Conservation (phyloP, 345 rosid species). For the Abelmoschus esculentus region DNA sequence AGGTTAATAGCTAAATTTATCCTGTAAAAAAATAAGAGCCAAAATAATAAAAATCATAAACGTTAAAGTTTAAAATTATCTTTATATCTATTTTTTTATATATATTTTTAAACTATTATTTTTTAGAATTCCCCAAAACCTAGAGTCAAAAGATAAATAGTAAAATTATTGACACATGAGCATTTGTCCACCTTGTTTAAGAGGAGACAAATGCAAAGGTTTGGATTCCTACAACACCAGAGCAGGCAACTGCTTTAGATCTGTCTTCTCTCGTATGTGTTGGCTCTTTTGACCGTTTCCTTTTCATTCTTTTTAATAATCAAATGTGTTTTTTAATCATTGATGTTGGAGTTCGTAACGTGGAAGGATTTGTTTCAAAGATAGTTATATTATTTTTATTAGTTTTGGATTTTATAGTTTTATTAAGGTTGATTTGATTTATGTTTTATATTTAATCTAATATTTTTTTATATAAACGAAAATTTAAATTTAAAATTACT, state of each 20-base stretch:
- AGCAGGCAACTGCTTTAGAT: neutral
- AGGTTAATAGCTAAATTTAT: too few species aligned
- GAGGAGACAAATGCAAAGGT: constrained; percentile 17
- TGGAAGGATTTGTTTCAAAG: neutral
- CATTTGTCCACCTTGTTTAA: neutral
- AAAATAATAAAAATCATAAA: too few species aligned
- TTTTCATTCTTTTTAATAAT: neutral
- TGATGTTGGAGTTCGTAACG: constrained; percentile 9
- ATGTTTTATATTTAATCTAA: too few species aligned
- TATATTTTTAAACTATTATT: too few species aligned
- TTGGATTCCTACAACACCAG: neutral
- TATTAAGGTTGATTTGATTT: too few species aligned
- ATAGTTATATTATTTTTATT: neutral
- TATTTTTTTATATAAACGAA: too few species aligned
- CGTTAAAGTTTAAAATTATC: too few species aligned
- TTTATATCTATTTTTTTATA: too few species aligned
- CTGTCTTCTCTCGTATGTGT: constrained; percentile 2
- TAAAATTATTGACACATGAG: neutral
- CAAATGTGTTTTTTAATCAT: neutral
- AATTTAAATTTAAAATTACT: too few species aligned
- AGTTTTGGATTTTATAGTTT: too few species aligned
- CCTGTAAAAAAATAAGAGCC: too few species aligned
- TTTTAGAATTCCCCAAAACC: too few species aligned
- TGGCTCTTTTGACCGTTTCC: constrained; percentile 15
- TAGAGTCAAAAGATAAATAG: neutral